These are phyloP conservation scores for Jatropha multifida DNA, from an alignment of 441 rosid genomes.

Conservation along the genomic window DNA sequence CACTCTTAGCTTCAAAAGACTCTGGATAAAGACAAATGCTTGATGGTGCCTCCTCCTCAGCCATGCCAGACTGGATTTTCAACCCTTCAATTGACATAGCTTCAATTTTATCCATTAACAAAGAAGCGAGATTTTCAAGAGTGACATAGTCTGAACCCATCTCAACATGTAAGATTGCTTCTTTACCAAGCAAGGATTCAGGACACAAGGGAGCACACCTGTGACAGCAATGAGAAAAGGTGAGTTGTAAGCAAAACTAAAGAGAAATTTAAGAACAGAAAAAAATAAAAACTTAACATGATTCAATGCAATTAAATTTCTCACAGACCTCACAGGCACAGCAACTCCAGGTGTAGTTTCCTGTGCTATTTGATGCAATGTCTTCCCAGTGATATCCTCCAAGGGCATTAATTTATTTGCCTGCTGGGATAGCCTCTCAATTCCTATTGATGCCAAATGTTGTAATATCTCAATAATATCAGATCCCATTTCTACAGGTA, in stretches of 20 bases:
- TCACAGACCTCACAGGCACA: conserved; percentile 41
- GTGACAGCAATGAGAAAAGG: conserved; percentile 23
- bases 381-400: conserved; percentile 63
- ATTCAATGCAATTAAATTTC: conserved; percentile 6
- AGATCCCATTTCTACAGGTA: conserved; percentile 57
- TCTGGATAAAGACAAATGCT: conserved; percentile 37
- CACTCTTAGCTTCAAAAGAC: conserved; percentile 25
- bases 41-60: conserved; percentile 58
- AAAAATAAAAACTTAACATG: not conserved
- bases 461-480: conserved; percentile 52
- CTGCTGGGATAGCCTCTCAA: conserved; percentile 40
- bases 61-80: conserved; percentile 67
- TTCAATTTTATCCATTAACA: conserved; percentile 53
- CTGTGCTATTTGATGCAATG: conserved; percentile 46
- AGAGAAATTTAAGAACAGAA: not conserved
- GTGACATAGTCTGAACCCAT: conserved; percentile 32
- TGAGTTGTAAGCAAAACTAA: conserved; percentile 8
- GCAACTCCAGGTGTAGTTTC: conserved; percentile 26
- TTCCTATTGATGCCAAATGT: conserved; percentile 56
- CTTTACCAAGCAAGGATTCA: conserved; percentile 29
- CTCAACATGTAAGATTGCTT: conserved; percentile 17
- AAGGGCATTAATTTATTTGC: conserved; percentile 56
- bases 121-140: conserved; percentile 39
- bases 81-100: conserved; percentile 58
- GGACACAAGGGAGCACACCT: conserved; percentile 27